These are phyloP conservation scores for Xylaria grammica DNA, from an alignment of 495 filamentous ascomycete genomes.

Conservation along the genomic window DNA sequence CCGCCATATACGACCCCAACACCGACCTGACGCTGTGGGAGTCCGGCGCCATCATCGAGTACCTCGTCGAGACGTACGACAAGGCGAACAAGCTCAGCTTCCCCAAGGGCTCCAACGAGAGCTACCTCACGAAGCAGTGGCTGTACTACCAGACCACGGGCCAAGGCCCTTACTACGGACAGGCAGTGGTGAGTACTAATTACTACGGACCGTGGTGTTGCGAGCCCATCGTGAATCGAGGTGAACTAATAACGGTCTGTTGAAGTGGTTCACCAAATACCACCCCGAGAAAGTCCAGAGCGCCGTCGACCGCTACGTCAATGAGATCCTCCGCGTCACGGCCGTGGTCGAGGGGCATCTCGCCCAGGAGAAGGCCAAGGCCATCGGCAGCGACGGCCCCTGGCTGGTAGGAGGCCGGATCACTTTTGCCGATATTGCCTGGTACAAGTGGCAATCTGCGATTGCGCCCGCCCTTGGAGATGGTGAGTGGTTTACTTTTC, in stretches of 20 bases:
- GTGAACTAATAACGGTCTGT: background rate
- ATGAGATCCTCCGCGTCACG: conserved; percentile 65
- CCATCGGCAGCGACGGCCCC: conserved; percentile 40
- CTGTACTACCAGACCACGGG: conserved; percentile 69
- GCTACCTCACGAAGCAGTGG: conserved; percentile 65
- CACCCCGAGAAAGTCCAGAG: conserved; percentile 64
- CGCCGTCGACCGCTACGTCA: conserved; percentile 63
- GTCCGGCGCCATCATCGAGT: conserved; percentile 74
- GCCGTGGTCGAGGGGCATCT: conserved; percentile 61
- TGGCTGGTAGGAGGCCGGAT: conserved; percentile 64
- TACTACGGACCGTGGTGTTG: background rate
- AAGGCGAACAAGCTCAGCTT: conserved; percentile 64
- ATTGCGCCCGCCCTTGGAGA: background rate
- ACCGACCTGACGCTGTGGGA: conserved; percentile 70
- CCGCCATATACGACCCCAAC: conserved; percentile 69
- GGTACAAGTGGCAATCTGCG: conserved; percentile 58
- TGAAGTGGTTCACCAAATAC: conserved; percentile 46
- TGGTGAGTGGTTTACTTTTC: background rate
- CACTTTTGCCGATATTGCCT: conserved; percentile 63
- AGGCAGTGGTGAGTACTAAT: conserved; percentile 39
- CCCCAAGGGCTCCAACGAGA: conserved; percentile 50
- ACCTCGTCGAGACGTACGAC: conserved; percentile 76
- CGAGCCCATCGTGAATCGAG: background rate
- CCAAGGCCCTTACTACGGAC: conserved; percentile 74
- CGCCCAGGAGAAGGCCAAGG: conserved; percentile 48